A percentile compares a stretch with the other conserved stretches of the same genome.
Evolutionary conservation across 306 rosid species (phyloP).

Genomic region (Mimosa pudica): DNA sequence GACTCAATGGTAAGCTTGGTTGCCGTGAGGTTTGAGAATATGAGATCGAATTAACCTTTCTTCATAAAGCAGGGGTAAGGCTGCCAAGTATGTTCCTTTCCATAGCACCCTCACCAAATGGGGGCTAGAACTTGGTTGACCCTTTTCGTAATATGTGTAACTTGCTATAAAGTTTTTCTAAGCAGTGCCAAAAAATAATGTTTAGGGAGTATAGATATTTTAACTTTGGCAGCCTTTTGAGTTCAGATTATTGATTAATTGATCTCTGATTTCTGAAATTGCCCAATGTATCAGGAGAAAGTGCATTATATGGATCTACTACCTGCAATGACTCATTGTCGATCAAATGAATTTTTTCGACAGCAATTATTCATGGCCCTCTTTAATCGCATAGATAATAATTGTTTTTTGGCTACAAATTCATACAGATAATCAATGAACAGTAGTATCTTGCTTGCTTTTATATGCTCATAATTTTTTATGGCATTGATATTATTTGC

Average conservation of each 20-base stretch:
- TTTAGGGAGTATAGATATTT: not conserved
- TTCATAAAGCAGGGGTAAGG: too few relatives aligned
- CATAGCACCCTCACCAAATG: too few relatives aligned
- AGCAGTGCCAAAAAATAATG: constrained; percentile 1
- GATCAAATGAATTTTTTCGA: not conserved
- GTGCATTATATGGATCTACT: constrained; percentile 4
- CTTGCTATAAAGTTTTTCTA: constrained; percentile 23
- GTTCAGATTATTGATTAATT: not conserved
- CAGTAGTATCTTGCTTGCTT: constrained; percentile 14
- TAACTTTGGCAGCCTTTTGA: not conserved
- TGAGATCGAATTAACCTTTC: too few relatives aligned
- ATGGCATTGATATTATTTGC: constrained; percentile 21
- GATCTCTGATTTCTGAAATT: constrained; percentile 3
- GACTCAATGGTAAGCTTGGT: too few relatives aligned
- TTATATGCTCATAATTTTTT: constrained; percentile 13
- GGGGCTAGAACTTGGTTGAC: too few relatives aligned
- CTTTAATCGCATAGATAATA: not conserved
- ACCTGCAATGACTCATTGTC: constrained; percentile 23
- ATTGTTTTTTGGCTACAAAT: too few relatives aligned
- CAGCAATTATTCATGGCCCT: constrained; percentile 4
- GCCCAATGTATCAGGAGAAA: not conserved
- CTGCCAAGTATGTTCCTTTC: too few relatives aligned
- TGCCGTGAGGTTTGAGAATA: too few relatives aligned
- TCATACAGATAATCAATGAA: constrained; percentile 5
- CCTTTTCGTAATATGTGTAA: constrained; percentile 3